Conservation (phyloP, 441 rosid genomes). For the Hura crepitans region DNA sequence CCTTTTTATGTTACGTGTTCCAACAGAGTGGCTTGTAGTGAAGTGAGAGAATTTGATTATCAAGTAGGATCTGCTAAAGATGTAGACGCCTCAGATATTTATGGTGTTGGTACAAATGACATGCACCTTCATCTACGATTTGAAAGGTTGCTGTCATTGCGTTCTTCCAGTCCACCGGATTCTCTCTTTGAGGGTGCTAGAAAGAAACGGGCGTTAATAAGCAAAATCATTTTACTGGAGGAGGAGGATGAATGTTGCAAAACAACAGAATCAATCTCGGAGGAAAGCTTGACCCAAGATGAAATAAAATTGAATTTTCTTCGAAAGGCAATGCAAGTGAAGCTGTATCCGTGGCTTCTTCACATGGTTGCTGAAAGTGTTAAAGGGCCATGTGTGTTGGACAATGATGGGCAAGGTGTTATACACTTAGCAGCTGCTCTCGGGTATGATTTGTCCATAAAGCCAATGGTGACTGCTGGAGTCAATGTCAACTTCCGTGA, state of each 20-base stretch:
- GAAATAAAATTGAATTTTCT: constrained; percentile 39
- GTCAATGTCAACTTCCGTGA: constrained; percentile 85
- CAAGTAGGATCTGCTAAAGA: constrained; percentile 43
- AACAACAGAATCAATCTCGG: constrained; percentile 31
- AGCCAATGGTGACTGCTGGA: constrained; percentile 66
- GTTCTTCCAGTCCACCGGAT: constrained; percentile 31
- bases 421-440: constrained; percentile 83
- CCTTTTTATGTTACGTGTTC: constrained; percentile 91
- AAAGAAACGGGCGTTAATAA: constrained; percentile 45
- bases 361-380: constrained; percentile 64
- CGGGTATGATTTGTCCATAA: constrained; percentile 84
- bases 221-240: constrained; percentile 52
- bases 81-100: constrained; percentile 37
- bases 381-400: constrained; percentile 71
- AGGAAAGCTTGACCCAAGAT: constrained; percentile 28
- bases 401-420: constrained; percentile 80
- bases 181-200: constrained; percentile 34
- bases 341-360: constrained; percentile 67
- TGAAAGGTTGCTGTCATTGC: constrained; percentile 48
- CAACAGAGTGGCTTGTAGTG: constrained; percentile 89
- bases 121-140: constrained; percentile 47
- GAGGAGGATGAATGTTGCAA: constrained; percentile 56
- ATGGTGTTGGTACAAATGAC: constrained; percentile 39
- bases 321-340: constrained; percentile 53
- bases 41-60: constrained; percentile 88